phyloP scores from a whole-genome alignment of 2,329 filamentous ascomycete species.

The Aspergillus ibericus region DNA sequence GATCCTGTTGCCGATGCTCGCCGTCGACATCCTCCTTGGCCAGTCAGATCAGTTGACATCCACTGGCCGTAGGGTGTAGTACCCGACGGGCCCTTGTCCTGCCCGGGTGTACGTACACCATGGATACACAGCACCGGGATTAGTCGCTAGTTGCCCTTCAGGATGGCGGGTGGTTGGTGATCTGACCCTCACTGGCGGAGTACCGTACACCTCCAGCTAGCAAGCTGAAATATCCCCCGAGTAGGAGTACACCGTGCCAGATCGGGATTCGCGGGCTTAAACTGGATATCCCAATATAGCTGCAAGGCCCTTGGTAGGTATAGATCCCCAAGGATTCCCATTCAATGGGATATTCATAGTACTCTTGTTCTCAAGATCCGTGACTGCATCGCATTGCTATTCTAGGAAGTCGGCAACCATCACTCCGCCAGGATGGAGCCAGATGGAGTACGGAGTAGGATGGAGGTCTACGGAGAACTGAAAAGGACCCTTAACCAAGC shows the following conservation, averaged over 20 bases:
- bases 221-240: no score
- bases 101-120: not conserved
- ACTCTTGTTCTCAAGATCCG: not conserved
- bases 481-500: not conserved
- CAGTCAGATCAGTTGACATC: not conserved
- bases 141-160: not conserved
- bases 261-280: not conserved
- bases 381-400: not conserved
- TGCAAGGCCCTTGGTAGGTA: not conserved
- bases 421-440: not conserved
- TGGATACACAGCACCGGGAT: not conserved
- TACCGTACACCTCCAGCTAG: not conserved
- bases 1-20: conserved; percentile 7
- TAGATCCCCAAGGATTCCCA: not conserved
- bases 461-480: not conserved
- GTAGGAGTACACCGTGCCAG: not conserved
- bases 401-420: not conserved
- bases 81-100: not conserved
- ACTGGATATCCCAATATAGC: no score
- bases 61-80: not conserved
- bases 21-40: not conserved
- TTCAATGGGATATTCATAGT: not conserved
- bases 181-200: not conserved
- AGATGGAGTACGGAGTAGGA: no score
- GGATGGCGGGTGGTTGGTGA: not conserved